Conservation (phyloP, 2,329 filamentous ascomycete genomes). For the Cladosporium sp. region DNA sequence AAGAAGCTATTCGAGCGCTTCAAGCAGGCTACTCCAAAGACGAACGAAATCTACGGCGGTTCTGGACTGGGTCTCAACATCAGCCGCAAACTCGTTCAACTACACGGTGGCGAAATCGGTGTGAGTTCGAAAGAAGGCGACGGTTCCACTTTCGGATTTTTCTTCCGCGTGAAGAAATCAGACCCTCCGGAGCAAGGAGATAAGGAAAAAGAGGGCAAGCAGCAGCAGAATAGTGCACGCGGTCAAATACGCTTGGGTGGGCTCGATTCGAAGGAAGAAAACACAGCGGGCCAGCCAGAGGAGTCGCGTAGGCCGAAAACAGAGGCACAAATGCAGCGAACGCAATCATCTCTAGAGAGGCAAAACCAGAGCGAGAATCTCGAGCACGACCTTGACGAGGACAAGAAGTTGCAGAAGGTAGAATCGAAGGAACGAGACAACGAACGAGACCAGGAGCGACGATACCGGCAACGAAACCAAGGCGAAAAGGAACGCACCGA, state of each 20-base stretch:
- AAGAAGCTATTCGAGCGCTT: conserved; percentile 41
- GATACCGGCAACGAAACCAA: not conserved
- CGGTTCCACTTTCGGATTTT: conserved; percentile 42
- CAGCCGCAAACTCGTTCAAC: conserved; percentile 40
- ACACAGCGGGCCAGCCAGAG: conserved; percentile 1
- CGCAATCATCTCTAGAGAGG: conserved; percentile 15
- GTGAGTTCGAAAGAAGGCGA: conserved; percentile 35
- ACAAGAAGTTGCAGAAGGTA: conserved; percentile 5
- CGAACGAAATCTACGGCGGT: conserved; percentile 38
- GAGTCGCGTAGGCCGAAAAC: conserved; percentile 1
- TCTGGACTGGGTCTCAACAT: conserved; percentile 44
- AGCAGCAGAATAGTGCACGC: not conserved
- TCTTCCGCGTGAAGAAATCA: conserved; percentile 21
- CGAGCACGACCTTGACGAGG: conserved; percentile 26
- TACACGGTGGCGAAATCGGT: conserved; percentile 43
- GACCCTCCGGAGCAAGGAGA: conserved; percentile 7
- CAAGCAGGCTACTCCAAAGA: conserved; percentile 32
- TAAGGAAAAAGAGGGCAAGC: not conserved
- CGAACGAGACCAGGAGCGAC: not conserved
- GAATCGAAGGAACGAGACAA: not conserved
- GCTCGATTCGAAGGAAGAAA: conserved; percentile 5
- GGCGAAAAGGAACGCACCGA: not conserved
- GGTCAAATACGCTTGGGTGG: conserved; percentile 5
- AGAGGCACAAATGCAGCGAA: not conserved
- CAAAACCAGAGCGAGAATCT: conserved; percentile 30